A percentile compares a stretch with the other conserved stretches of the same genome.
These are phyloP conservation scores for Fusarium nygamai DNA, from an alignment of 2,329 filamentous ascomycete species.

Conservation along the genomic window DNA sequence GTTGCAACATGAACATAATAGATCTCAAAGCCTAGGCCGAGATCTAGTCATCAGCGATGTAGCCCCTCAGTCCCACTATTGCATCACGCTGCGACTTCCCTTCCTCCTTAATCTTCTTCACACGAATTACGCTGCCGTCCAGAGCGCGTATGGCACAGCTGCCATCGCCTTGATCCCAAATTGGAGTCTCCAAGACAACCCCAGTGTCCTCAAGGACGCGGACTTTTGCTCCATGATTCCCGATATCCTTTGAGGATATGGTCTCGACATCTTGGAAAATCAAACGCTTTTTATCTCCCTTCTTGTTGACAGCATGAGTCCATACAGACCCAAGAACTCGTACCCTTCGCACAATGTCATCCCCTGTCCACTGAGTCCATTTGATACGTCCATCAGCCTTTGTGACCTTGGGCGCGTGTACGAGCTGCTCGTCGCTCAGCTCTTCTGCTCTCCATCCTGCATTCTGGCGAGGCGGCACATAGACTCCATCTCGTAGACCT, in stretches of 20 bases:
- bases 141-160: constrained; percentile 37
- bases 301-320: constrained; percentile 55
- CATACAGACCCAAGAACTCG: constrained; percentile 74
- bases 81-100: constrained; percentile 45
- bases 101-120: constrained; percentile 48
- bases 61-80: constrained; percentile 35
- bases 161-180: constrained; percentile 28
- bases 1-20: not conserved
- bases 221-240: not conserved
- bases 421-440: constrained; percentile 31
- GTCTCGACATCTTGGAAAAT: constrained; percentile 52
- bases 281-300: constrained; percentile 47
- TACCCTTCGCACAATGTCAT: constrained; percentile 64
- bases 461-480: constrained; percentile 68
- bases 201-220: constrained; percentile 28
- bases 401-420: constrained; percentile 78
- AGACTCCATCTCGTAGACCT: constrained; percentile 69
- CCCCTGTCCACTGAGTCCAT: constrained; percentile 63
- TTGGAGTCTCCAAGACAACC: constrained; percentile 1
- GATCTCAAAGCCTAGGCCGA: not conserved
- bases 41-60: not conserved
- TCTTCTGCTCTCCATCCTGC: constrained; percentile 43
- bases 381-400: constrained; percentile 71
- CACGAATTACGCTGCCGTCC: constrained; percentile 38
- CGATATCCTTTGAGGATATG: not conserved